Percentiles rank a stretch among this genome's conserved stretches.
phyloP scores from a whole-genome alignment of 1,139 yeast species.

The Kodamaea alishanica region DNA sequence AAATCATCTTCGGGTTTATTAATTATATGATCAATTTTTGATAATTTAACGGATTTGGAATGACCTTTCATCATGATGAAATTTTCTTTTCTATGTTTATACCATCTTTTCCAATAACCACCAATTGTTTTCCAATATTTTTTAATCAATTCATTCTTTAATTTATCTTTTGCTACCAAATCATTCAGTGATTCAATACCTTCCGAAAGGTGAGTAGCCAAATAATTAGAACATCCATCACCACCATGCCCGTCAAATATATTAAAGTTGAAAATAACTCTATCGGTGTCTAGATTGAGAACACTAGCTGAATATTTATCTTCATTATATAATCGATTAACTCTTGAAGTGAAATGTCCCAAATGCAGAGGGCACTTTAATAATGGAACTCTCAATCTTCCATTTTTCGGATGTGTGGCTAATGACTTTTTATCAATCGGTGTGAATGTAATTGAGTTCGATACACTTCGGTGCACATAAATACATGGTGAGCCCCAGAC shows the following conservation, averaged over 20 bases:
- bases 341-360: conserved; percentile 77
- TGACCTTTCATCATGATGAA: conserved; percentile 41
- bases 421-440: conserved; percentile 19
- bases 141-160: conserved; percentile 38
- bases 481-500: neutral
- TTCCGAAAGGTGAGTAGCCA: conserved; percentile 51
- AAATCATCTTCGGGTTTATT: conserved; percentile 45
- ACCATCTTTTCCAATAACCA: conserved; percentile 87
- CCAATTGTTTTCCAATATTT: conserved; percentile 61
- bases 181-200: conserved; percentile 48
- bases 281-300: conserved; percentile 30
- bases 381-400: conserved; percentile 47
- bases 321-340: conserved; percentile 75
- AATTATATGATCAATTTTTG: conserved; percentile 5
- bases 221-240: conserved; percentile 60
- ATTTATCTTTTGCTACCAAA: conserved; percentile 20
- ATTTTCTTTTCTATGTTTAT: conserved; percentile 42
- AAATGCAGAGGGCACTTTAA: conserved; percentile 69
- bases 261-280: conserved; percentile 54
- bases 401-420: conserved; percentile 18
- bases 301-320: conserved; percentile 70
- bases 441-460: conserved; percentile 27
- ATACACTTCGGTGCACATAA: conserved; percentile 12
- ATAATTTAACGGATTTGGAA: conserved; percentile 17
- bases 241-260: conserved; percentile 97